A percentile compares a stretch with the other conserved stretches of the same genome.
Evolutionary conservation across 75 land plant species (phyloP).

Genomic region (Pinus albicaulis): DNA sequence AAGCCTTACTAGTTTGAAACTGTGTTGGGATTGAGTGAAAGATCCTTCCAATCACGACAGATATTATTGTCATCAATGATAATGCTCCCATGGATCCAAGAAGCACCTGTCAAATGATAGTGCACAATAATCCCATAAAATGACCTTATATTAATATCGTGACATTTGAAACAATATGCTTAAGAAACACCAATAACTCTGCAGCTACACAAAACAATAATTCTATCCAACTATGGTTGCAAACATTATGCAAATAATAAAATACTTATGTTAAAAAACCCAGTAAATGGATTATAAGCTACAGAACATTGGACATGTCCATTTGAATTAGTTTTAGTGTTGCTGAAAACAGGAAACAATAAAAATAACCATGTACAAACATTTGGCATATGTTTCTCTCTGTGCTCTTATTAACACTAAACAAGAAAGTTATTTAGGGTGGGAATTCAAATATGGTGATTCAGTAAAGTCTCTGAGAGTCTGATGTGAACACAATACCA

Average conservation of each 20-base stretch:
- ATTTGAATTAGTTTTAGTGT: neutral
- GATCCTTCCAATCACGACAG: conserved; percentile 89
- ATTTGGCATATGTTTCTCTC: neutral
- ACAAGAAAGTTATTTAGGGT: neutral
- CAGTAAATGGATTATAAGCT: neutral
- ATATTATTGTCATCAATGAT: conserved; percentile 89
- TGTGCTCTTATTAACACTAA: neutral
- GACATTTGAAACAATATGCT: neutral
- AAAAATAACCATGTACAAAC: neutral
- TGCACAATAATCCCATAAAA: neutral
- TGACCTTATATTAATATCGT: neutral
- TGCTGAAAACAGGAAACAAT: neutral
- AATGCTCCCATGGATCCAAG: conserved; percentile 92
- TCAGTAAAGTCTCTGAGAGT: too few relatives aligned
- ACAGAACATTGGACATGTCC: neutral
- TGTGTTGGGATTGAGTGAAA: conserved; percentile 92
- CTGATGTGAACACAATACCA: too few relatives aligned
- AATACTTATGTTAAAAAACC: neutral
- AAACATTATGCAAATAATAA: neutral
- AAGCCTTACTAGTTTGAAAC: conserved; percentile 84
- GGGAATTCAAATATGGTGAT: neutral
- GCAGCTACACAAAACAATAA: neutral
- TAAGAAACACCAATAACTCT: neutral
- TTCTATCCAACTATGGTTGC: neutral
- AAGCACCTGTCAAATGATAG: conserved; percentile 62